phyloP scores from a whole-genome alignment of 2,329 filamentous ascomycete species.

The Penicillium fuscoglaucum region DNA sequence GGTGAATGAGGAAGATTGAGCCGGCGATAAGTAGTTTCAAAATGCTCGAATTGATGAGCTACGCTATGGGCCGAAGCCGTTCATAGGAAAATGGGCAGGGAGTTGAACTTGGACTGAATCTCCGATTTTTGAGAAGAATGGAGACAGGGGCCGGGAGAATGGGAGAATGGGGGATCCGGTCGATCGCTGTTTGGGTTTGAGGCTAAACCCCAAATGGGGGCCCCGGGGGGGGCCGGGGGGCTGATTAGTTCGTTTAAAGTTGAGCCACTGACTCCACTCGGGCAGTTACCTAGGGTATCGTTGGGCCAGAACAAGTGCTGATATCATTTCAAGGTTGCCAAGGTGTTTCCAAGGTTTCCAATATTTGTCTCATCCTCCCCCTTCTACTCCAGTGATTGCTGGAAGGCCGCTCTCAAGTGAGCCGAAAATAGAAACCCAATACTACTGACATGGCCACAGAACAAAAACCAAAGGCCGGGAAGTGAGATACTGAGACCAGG shows the following conservation, averaged over 20 bases:
- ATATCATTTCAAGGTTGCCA: neutral
- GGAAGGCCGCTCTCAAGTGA: neutral
- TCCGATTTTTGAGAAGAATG: neutral
- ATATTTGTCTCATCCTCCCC: neutral
- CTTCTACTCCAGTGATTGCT: neutral
- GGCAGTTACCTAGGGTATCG: neutral
- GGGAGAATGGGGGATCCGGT: neutral
- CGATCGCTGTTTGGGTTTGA: neutral
- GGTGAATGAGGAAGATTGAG: neutral
- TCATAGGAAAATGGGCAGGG: neutral
- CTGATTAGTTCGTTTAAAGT: neutral
- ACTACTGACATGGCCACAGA: neutral
- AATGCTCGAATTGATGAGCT: neutral
- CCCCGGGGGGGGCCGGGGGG: no score
- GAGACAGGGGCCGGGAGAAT: neutral
- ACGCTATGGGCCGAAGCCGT: neutral
- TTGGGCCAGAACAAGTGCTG: neutral
- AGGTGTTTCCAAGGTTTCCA: no score
- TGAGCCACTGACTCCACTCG: neutral
- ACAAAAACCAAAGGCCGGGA: no score
- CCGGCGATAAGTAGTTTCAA: neutral
- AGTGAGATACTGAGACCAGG: neutral
- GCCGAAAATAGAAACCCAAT: neutral
- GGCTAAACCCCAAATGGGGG: neutral
- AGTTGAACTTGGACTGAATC: neutral